Percentiles rank a stretch among this genome's conserved stretches.
These are phyloP conservation scores for Mycena vitilis DNA, from an alignment of 768 basidiomycete genomes.

Conservation along the genomic window DNA sequence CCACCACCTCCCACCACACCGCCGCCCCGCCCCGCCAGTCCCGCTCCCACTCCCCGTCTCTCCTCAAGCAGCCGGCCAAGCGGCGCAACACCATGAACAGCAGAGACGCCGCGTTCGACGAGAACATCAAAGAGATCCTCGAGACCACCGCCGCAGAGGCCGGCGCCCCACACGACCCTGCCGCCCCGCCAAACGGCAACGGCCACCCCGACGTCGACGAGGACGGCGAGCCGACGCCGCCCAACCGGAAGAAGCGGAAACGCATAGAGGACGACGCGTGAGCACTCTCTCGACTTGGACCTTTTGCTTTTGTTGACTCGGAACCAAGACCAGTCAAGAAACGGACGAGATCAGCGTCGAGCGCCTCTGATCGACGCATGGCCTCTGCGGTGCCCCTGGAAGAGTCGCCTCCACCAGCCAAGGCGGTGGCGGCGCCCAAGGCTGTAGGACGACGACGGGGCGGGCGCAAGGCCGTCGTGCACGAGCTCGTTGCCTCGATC, in stretches of 20 bases:
- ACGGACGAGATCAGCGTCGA: constrained; percentile 82
- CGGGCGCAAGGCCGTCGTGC: constrained; percentile 52
- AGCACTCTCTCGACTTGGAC: constrained; percentile 43
- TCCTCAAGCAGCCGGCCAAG: constrained; percentile 77
- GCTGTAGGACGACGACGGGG: constrained; percentile 53
- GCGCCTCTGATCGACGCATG: constrained; percentile 68
- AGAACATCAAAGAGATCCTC: constrained; percentile 82
- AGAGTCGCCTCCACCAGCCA: constrained; percentile 53
- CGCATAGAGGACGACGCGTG: constrained; percentile 79
- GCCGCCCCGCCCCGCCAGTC: constrained; percentile 69
- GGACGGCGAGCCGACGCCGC: constrained; percentile 55
- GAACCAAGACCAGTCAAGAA: constrained; percentile 65
- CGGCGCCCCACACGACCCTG: constrained; percentile 61
- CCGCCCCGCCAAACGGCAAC: constrained; percentile 49
- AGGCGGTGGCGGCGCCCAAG: constrained; percentile 44
- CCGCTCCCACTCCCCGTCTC: constrained; percentile 78
- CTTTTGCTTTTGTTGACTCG: constrained; percentile 27
- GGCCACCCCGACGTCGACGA: constrained; percentile 58
- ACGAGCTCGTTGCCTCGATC: constrained; percentile 47
- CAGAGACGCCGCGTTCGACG: constrained; percentile 93
- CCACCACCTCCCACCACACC: constrained; percentile 70
- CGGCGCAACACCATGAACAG: constrained; percentile 98
- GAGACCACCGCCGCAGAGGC: constrained; percentile 81
- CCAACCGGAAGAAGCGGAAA: constrained; percentile 77
- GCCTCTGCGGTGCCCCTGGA: constrained; percentile 53